Percentiles rank a stretch among this genome's conserved stretches.
phyloP scores from a whole-genome alignment of 345 rosid species.

The Salix dunnii region DNA sequence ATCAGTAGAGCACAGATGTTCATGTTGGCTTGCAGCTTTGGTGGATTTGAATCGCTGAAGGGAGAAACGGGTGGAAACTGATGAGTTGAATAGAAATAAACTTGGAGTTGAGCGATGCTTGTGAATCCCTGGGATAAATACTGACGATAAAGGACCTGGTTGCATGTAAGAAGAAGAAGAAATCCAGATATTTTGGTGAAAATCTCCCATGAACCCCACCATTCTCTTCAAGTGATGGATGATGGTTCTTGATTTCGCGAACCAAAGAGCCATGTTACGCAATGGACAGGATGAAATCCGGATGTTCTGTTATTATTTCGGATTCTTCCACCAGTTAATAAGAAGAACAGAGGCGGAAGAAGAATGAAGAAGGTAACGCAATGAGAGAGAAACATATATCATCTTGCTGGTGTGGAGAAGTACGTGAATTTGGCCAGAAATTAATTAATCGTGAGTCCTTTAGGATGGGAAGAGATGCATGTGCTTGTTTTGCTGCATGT shows the following conservation, averaged over 20 bases:
- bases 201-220: slow-evolving; percentile 12
- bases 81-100: not conserved
- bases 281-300: not conserved
- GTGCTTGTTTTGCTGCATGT: not conserved
- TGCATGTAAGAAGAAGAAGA: not conserved
- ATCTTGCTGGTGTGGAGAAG: no score
- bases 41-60: slow-evolving; percentile 39
- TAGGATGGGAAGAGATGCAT: not conserved
- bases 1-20: slow-evolving; percentile 23
- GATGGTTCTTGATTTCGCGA: slow-evolving; percentile 37
- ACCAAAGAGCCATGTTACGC: slow-evolving; percentile 38
- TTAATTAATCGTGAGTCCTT: not conserved
- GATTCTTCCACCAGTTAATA: no score
- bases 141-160: not conserved
- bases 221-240: slow-evolving; percentile 25
- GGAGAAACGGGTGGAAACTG: not conserved
- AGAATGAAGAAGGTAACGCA: not conserved
- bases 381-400: not conserved
- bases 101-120: not conserved
- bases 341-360: not conserved
- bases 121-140: not conserved
- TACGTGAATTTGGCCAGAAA: not conserved
- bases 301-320: not conserved
- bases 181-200: not conserved
- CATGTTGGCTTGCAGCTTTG: slow-evolving; percentile 32